A percentile compares a stretch with the other conserved stretches of the same genome.
Evolutionary conservation across 2,329 filamentous ascomycete genomes (phyloP).

Genomic region (Pestalotiopsis sp.): DNA sequence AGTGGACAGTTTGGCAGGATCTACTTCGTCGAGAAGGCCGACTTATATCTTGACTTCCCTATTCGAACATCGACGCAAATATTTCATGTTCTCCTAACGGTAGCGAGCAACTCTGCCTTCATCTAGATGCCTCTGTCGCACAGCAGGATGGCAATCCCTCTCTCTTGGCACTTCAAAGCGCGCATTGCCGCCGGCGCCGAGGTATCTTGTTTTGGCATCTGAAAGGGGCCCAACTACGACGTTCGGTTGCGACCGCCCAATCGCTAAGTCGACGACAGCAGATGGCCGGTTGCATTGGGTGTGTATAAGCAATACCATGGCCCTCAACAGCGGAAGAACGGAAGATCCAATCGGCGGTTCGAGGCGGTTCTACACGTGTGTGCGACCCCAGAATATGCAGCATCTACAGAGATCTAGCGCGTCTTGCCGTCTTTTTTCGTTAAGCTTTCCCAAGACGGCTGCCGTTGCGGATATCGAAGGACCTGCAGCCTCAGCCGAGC

Average conservation of each 20-base stretch:
- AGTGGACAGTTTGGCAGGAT: background rate
- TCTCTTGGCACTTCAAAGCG: background rate
- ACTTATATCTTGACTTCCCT: background rate
- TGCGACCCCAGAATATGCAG: background rate
- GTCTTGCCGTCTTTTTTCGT: background rate
- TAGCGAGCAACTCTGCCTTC: background rate
- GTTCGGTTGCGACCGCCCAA: background rate
- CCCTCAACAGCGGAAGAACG: background rate
- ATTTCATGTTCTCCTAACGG: background rate
- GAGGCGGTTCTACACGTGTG: background rate
- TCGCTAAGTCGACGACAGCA: background rate
- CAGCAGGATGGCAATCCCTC: background rate
- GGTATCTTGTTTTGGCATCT: constrained; percentile 5
- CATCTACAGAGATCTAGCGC: background rate
- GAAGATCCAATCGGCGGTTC: background rate
- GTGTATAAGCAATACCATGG: background rate
- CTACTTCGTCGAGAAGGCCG: background rate
- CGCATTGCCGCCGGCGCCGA: background rate
- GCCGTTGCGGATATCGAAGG: background rate
- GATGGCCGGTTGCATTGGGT: background rate
- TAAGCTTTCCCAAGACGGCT: constrained; percentile 4
- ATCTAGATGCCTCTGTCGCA: background rate
- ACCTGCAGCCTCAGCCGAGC: background rate
- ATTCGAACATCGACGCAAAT: background rate
- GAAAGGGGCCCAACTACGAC: background rate